Conservation (phyloP, 345 rosid genomes). For the Eucalyptus pauciflora region DNA sequence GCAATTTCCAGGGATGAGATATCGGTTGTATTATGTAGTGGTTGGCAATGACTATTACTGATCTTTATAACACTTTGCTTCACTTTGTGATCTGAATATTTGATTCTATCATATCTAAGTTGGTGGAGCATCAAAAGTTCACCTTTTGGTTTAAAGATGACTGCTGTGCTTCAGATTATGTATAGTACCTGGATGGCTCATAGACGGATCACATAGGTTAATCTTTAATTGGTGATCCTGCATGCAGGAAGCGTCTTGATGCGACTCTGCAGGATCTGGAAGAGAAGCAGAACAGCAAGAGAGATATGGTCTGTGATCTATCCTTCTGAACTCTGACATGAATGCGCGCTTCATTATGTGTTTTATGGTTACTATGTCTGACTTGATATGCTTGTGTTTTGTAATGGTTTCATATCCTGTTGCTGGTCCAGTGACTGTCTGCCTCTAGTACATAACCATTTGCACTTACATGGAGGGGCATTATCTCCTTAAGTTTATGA, state of each 20-base stretch:
- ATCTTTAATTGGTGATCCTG: background rate
- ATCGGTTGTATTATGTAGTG: background rate
- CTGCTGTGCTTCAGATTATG: background rate
- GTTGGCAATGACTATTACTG: background rate
- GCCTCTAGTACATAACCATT: background rate
- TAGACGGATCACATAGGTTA: background rate
- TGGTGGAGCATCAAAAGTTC: background rate
- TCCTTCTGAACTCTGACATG: background rate
- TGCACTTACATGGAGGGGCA: background rate
- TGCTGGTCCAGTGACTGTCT: background rate
- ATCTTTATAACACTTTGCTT: background rate
- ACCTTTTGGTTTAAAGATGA: background rate
- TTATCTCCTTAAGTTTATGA: background rate
- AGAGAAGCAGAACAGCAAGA: slow-evolving; percentile 86
- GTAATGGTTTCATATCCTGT: background rate
- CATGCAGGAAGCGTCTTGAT: slow-evolving; percentile 83
- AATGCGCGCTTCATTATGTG: background rate
- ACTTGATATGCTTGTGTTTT: background rate
- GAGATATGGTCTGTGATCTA: slow-evolving; percentile 55
- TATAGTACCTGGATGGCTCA: background rate
- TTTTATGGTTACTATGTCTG: background rate
- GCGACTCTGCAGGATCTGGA: slow-evolving; percentile 80
- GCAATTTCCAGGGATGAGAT: background rate
- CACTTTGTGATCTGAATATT: background rate
- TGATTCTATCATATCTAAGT: background rate